Conservation (phyloP, 192 early-diverging fungal species). For the Gaertneriomyces sp. region DNA sequence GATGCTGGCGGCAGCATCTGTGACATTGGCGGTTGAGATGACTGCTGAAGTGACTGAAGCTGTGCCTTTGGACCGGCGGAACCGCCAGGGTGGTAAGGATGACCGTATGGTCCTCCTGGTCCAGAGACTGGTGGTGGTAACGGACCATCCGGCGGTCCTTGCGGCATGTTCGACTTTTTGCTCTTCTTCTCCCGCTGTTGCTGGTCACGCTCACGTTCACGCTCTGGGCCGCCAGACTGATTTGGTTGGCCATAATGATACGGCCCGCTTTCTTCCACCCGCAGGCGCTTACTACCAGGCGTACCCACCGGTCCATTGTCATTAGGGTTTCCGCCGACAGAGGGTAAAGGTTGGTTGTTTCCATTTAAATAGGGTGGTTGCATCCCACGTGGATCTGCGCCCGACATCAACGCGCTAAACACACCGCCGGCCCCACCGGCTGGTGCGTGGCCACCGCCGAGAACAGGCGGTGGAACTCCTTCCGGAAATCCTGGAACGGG, state of each 20-base stretch:
- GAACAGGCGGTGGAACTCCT: constrained; percentile 59
- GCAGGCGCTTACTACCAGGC: background rate
- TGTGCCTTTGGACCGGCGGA: too few species aligned
- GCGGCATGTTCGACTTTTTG: background rate
- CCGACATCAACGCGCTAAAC: constrained; percentile 38
- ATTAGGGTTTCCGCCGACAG: constrained; percentile 1
- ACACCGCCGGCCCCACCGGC: constrained; percentile 22
- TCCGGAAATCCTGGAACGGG: constrained; percentile 49
- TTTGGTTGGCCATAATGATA: background rate
- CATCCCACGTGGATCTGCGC: constrained; percentile 7
- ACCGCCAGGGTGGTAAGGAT: background rate
- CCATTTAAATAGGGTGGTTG: constrained; percentile 22
- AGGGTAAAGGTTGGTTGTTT: background rate
- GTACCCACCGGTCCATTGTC: background rate
- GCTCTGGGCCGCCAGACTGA: background rate
- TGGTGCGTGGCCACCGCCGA: constrained; percentile 48
- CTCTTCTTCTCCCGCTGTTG: constrained; percentile 8
- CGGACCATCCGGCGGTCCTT: constrained; percentile 1
- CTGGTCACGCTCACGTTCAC: constrained; percentile 17
- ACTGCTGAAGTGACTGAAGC: too few species aligned
- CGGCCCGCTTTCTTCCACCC: constrained; percentile 1
- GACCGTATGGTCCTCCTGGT: background rate
- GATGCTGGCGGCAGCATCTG: too few species aligned
- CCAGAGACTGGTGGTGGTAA: background rate
- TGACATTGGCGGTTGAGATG: too few species aligned